These are phyloP conservation scores for Chaetomiaceae sp. DNA, from an alignment of 2,329 filamentous ascomycete species.

Conservation along the genomic window DNA sequence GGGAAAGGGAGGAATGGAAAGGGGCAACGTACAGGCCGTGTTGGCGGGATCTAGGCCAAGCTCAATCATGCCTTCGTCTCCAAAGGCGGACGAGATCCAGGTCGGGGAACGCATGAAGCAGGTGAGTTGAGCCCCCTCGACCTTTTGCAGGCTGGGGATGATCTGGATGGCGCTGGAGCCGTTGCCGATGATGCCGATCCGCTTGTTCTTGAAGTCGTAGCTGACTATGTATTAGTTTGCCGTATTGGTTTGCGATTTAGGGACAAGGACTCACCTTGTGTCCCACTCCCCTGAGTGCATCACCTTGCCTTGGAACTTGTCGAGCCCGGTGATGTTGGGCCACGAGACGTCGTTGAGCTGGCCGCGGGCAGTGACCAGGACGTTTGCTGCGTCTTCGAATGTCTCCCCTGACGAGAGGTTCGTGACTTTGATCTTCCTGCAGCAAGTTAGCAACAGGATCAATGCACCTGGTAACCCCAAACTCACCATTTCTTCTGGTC, in stretches of 20 bases:
- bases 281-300: conserved; percentile 47
- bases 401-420: conserved; percentile 34
- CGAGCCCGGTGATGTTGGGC: conserved; percentile 41
- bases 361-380: conserved; percentile 41
- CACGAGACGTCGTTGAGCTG: conserved; percentile 41
- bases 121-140: conserved; percentile 38
- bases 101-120: conserved; percentile 47
- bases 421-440: conserved; percentile 34
- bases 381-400: conserved; percentile 38
- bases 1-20: not conserved
- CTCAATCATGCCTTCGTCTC: conserved; percentile 40
- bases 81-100: conserved; percentile 47
- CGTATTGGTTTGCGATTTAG: too few species aligned
- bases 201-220: conserved; percentile 45
- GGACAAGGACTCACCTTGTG: conserved; percentile 28
- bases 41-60: conserved; percentile 39
- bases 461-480: not conserved
- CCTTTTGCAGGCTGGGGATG: conserved; percentile 44
- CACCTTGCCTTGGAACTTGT: conserved; percentile 39
- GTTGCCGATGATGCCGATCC: conserved; percentile 48
- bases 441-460: not conserved
- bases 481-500: conserved; percentile 36
- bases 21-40: conserved; percentile 37
- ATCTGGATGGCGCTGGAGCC: conserved; percentile 52
- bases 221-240: conserved; percentile 23